Evolutionary conservation across 2,329 filamentous ascomycete species (phyloP), one percentile per base, ranked within the genome.

Genomic region (Orbilia brochopaga): DNA sequence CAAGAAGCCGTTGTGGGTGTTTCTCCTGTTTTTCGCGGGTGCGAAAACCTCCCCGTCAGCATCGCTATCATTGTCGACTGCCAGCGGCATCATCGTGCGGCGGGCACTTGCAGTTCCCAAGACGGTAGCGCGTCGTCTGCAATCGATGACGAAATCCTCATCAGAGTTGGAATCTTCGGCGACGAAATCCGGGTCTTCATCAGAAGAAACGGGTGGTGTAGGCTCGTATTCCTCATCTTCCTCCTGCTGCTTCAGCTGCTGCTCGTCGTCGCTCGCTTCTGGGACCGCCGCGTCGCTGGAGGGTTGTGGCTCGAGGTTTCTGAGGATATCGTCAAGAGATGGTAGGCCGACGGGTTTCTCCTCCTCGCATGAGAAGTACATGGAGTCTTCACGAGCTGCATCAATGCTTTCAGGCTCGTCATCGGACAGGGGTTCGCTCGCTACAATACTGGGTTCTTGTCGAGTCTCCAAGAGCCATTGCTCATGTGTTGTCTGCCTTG

Each of bases 401-500:
- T 60, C 44, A 13, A n/a, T 17, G n/a, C 4, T 19, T 48, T 48
- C 19, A 17, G 5, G 8, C 5, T 53, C 50, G 24, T 7, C 23
- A 15, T 53, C 50, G 11, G 50, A 53, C 30, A 53, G 15, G 50
- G 50, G 50, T 27, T 15, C 15, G 24, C 24, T 35, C 24, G 27
- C 4, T 32, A 32, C 27, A 8, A 32, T 3, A 32, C 27, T 32
- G 27, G 27, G 27, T 32, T 32, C 27, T 8, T 8, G 27, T 32
- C 24, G 4, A 21, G n/a, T 53, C 50, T 53, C 50, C 19, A 2
- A 21, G 50, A 53, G 44, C 67, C 67, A 72, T 21, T 72, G 40
- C 2, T 65, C 67, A 17, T 72, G 67, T 30, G 67, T 72, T 11
- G 60, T 72, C 40, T 72, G 67, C 15, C 55, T 61, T 11, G 32